Percentiles rank a stretch among this genome's conserved stretches.
Conservation (phyloP, 2,329 filamentous ascomycete genomes). For the Calonectria crousiana region DNA sequence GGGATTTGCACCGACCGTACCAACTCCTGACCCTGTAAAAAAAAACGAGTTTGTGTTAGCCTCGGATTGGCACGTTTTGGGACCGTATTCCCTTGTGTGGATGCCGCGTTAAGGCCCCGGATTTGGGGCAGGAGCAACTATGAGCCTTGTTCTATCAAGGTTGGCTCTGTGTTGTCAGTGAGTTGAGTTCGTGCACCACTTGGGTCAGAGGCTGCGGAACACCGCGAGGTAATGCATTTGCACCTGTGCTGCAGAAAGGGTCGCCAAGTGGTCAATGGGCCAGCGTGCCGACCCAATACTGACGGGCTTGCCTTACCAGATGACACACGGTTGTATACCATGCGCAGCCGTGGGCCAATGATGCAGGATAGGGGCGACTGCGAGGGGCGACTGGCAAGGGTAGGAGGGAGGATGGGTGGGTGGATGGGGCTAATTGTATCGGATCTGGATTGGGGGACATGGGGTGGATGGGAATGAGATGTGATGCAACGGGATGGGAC, state of each 20-base stretch:
- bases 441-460: constrained; percentile 17
- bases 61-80: not conserved
- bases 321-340: not conserved
- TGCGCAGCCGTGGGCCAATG: not conserved
- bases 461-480: constrained; percentile 14
- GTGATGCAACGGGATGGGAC: constrained; percentile 7
- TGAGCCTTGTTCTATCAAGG: not conserved
- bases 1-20: constrained; percentile 10
- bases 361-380: not conserved
- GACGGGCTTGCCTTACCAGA: not conserved
- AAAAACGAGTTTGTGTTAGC: constrained; percentile 11
- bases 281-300: not conserved
- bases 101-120: not conserved
- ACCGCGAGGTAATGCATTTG: not conserved
- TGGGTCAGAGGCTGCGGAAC: not conserved
- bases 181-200: not conserved
- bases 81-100: not conserved
- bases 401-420: not conserved
- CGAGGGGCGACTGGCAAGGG: not conserved
- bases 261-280: not conserved
- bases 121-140: not conserved
- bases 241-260: not conserved
- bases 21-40: constrained; percentile 12
- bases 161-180: not conserved
- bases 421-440: constrained; percentile 18